phyloP scores from a whole-genome alignment of 257 asterid species.

The Dorcoceras hygrometricum region DNA sequence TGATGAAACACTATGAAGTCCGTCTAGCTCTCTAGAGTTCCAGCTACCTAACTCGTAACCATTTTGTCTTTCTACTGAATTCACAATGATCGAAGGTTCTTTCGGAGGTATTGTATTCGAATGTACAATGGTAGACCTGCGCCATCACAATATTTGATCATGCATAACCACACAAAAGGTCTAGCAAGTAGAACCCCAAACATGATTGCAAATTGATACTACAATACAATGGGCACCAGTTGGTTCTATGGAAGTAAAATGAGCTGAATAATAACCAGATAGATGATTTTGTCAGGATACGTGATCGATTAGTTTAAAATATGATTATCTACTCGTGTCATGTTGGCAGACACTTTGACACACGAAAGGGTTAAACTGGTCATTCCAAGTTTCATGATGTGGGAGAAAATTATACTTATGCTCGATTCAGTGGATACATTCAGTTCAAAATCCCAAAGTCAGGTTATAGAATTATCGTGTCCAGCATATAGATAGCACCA shows the following conservation, averaged over 20 bases:
- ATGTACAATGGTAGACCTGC: slow-evolving; percentile 49
- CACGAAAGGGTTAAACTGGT: not conserved
- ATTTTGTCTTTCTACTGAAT: slow-evolving; percentile 28
- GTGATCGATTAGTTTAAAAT: not conserved
- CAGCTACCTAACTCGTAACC: slow-evolving; percentile 36
- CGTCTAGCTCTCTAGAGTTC: slow-evolving; percentile 38
- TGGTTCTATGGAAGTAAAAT: not conserved
- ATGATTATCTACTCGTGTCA: not conserved
- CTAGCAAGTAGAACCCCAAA: not conserved
- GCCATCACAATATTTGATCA: not conserved
- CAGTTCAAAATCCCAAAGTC: not conserved
- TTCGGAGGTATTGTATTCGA: slow-evolving; percentile 37
- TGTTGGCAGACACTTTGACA: not conserved
- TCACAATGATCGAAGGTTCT: slow-evolving; percentile 29
- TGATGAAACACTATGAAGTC: slow-evolving; percentile 29
- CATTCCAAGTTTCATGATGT: not conserved
- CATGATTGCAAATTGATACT: not conserved
- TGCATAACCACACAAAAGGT: not conserved
- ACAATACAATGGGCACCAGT: not conserved
- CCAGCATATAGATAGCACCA: not conserved
- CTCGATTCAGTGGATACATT: not conserved
- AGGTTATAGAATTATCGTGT: too few species aligned
- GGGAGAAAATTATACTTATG: not conserved
- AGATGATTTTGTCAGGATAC: not conserved
- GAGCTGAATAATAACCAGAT: not conserved